These are phyloP conservation scores for Mycena floridula DNA, from an alignment of 768 basidiomycete genomes.

Conservation along the genomic window DNA sequence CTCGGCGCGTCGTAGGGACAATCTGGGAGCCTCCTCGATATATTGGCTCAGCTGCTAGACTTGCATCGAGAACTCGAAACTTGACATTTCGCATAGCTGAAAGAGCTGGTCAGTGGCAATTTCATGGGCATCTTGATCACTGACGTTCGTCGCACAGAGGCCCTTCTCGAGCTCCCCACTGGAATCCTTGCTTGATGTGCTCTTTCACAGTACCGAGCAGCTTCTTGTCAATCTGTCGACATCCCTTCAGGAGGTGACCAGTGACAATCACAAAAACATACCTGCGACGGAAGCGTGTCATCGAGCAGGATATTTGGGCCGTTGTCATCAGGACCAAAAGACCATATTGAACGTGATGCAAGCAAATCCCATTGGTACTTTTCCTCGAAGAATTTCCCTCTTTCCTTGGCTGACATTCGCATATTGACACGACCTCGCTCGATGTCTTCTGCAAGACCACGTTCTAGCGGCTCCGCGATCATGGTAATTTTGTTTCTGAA, in stretches of 20 bases:
- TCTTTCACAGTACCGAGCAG: conserved; percentile 84
- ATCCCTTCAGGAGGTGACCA: too few species aligned
- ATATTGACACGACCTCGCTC: conserved; percentile 91
- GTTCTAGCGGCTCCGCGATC: conserved; percentile 97
- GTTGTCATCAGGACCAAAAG: conserved; percentile 95
- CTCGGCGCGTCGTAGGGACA: conserved; percentile 96
- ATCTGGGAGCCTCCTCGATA: conserved; percentile 98
- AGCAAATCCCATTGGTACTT: conserved; percentile 98
- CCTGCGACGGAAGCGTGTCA: conserved; percentile 93
- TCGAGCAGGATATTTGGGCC: conserved; percentile 93
- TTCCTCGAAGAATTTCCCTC: conserved; percentile 93
- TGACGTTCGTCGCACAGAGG: conserved; percentile 97
- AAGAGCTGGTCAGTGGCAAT: neutral
- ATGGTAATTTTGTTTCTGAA: conserved; percentile 94
- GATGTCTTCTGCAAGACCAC: conserved; percentile 93
- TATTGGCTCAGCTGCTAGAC: conserved; percentile 91
- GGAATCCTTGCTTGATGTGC: conserved; percentile 98
- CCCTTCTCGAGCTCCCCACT: conserved; percentile 97
- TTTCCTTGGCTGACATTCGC: conserved; percentile 91
- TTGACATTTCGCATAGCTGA: conserved; percentile 98
- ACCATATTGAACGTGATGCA: conserved; percentile 98
- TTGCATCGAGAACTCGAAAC: conserved; percentile 92
- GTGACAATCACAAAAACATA: conserved; percentile 22
- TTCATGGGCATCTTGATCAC: conserved; percentile 26
- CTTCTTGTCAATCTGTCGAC: conserved; percentile 98